These are phyloP conservation scores for Vigna reflexopilosa DNA, from an alignment of 306 rosid species.

Conservation along the genomic window DNA sequence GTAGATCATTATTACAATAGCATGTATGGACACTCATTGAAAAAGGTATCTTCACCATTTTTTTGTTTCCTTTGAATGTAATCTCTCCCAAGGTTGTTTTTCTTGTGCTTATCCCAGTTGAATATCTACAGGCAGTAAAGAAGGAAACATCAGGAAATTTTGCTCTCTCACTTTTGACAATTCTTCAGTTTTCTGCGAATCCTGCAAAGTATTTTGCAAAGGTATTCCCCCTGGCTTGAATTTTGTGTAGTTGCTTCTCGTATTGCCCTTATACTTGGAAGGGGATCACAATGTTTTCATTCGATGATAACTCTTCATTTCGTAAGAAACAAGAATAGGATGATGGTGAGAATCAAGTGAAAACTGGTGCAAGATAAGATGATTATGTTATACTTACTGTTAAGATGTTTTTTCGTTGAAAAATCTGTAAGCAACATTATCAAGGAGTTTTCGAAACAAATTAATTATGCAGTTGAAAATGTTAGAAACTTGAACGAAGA, in stretches of 20 bases:
- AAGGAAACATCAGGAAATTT: constrained; percentile 77
- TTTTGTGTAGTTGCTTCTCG: constrained; percentile 19
- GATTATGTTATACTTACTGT: constrained; percentile 16
- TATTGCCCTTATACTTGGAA: constrained; percentile 26
- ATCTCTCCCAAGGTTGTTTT: constrained; percentile 25
- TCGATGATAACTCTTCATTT: constrained; percentile 1
- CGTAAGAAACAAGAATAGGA: constrained; percentile 5
- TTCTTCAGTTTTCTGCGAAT: constrained; percentile 68
- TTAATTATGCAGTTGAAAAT: constrained; percentile 19
- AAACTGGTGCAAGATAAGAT: constrained; percentile 23
- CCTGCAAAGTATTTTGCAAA: constrained; percentile 74
- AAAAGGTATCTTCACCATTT: constrained; percentile 58
- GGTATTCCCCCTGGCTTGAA: constrained; percentile 55
- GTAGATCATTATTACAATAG: constrained; percentile 54
- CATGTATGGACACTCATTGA: constrained; percentile 60
- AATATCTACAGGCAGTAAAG: constrained; percentile 60
- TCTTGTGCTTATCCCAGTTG: constrained; percentile 41
- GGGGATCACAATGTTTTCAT: constrained; percentile 7
- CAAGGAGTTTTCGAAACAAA: constrained; percentile 23
- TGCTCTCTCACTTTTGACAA: constrained; percentile 65
- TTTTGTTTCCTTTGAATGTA: constrained; percentile 17
- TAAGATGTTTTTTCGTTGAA: constrained; percentile 14
- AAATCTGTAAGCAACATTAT: background rate
- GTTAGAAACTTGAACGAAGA: background rate
- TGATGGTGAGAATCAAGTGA: constrained; percentile 1